Evolutionary conservation across 2,329 filamentous ascomycete species (phyloP).

Genomic region (Paraphaeosphaeria sporulosa): DNA sequence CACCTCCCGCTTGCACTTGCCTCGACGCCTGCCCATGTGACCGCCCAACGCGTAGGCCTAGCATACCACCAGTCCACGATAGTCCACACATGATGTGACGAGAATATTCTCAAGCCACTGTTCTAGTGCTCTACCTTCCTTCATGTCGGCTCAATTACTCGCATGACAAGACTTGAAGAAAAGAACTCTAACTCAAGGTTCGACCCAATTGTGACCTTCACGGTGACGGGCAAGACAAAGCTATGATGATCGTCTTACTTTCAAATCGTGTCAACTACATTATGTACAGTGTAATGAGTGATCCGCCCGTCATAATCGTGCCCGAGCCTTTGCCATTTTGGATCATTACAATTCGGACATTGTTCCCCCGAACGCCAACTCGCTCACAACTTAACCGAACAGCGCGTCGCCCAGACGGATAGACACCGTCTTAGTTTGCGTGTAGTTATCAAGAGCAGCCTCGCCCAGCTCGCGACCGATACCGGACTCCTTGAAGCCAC

Average conservation of each 20-base stretch:
- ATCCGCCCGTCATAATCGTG: not conserved
- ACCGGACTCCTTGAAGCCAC: conserved; percentile 59
- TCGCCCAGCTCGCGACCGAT: conserved; percentile 60
- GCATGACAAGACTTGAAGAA: no score
- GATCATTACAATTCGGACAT: not conserved
- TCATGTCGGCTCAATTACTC: no score
- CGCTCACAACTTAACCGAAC: conserved; percentile 52
- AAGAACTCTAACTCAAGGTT: no score
- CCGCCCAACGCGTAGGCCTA: not conserved
- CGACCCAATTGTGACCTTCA: not conserved
- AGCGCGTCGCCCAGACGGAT: conserved; percentile 60
- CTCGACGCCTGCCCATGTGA: conserved; percentile 10
- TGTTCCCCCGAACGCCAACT: conserved; percentile 1
- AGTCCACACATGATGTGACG: not conserved
- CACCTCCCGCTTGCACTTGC: conserved; percentile 26
- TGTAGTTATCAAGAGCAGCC: conserved; percentile 58
- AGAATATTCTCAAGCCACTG: not conserved
- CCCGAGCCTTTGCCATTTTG: conserved; percentile 8
- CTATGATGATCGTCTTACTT: conserved; percentile 6
- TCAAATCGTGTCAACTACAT: conserved; percentile 9
- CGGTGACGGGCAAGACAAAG: not conserved
- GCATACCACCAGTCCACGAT: not conserved
- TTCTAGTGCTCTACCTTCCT: not conserved
- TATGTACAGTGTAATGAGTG: conserved; percentile 18
- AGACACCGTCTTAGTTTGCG: conserved; percentile 53